A percentile compares a stretch with the other conserved stretches of the same genome.
Evolutionary conservation across 345 rosid genomes (phyloP).

Genomic region (Melaleuca alternifolia): DNA sequence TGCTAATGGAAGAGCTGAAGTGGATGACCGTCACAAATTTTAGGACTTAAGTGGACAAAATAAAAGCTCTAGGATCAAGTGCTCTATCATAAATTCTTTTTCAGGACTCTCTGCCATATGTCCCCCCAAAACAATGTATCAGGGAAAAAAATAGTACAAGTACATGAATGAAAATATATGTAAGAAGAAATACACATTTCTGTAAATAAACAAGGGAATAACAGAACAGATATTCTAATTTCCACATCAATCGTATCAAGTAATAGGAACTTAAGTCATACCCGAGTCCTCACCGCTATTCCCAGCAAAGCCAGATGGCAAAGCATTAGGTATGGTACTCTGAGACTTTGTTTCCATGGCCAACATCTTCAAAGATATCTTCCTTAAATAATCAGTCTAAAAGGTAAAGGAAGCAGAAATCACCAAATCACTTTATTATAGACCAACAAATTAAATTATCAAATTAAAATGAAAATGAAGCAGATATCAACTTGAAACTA

Average conservation of each 20-base stretch:
- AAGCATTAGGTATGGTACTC: conserved; percentile 22
- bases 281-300: conserved; percentile 47
- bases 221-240: not conserved
- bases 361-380: conserved; percentile 80
- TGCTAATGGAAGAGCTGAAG: not conserved
- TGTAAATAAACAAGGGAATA: not conserved
- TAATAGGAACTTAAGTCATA: conserved; percentile 5
- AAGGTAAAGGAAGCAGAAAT: not conserved
- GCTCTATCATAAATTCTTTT: too few species aligned
- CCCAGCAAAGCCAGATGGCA: conserved; percentile 23
- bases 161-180: not conserved
- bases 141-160: not conserved
- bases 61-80: too few species aligned
- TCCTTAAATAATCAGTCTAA: conserved; percentile 72
- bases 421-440: not conserved
- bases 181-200: not conserved
- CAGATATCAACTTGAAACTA: not conserved
- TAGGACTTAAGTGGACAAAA: too few species aligned
- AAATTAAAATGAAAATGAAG: not conserved
- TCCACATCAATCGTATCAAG: not conserved
- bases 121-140: too few species aligned
- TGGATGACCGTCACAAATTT: too few species aligned
- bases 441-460: not conserved
- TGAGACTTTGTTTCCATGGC: conserved; percentile 69
- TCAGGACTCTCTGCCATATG: too few species aligned